Evolutionary conservation across 345 rosid genomes (phyloP).

Genomic region (Ricinus communis): DNA sequence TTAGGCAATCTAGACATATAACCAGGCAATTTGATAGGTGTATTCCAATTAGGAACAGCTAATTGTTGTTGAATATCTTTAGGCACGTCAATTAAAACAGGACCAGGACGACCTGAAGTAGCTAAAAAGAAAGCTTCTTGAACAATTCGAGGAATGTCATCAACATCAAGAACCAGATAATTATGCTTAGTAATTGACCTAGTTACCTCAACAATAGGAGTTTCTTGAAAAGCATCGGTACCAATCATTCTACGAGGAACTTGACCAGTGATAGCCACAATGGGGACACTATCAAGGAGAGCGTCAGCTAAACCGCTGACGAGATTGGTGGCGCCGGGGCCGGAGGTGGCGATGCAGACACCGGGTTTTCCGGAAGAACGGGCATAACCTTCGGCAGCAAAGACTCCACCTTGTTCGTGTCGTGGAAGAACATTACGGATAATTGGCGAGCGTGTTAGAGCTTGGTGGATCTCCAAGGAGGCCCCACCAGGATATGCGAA

Average conservation of each 20-base stretch:
- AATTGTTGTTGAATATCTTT: slow-evolving; percentile 95
- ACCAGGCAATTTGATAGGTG: slow-evolving; percentile 58
- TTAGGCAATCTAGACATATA: slow-evolving; percentile 80
- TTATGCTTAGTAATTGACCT: slow-evolving; percentile 91
- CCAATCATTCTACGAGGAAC: slow-evolving; percentile 96
- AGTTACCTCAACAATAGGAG: slow-evolving; percentile 90
- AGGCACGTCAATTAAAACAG: slow-evolving; percentile 84
- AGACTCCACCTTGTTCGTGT: slow-evolving; percentile 94
- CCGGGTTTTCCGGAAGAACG: slow-evolving; percentile 86
- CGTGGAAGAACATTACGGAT: slow-evolving; percentile 92
- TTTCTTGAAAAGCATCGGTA: slow-evolving; percentile 91
- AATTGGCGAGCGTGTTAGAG: slow-evolving; percentile 74
- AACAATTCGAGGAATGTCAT: slow-evolving; percentile 83
- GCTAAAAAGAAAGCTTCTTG: slow-evolving; percentile 84
- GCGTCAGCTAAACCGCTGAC: slow-evolving; percentile 93
- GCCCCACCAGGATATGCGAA: slow-evolving; percentile 98
- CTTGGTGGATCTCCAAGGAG: slow-evolving; percentile 97
- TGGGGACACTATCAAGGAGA: slow-evolving; percentile 83
- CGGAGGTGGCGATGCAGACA: slow-evolving; percentile 92
- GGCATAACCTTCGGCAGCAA: slow-evolving; percentile 94
- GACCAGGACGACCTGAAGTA: slow-evolving; percentile 89
- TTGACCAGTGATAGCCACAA: slow-evolving; percentile 87
- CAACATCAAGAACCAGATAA: slow-evolving; percentile 80
- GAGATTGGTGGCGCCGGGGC: slow-evolving; percentile 89
- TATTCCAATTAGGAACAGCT: slow-evolving; percentile 76